Percentiles rank a stretch among this genome's conserved stretches.
Evolutionary conservation across 352 stramenopile genomes (phyloP).

Genomic region (Phytophthora cajani): DNA sequence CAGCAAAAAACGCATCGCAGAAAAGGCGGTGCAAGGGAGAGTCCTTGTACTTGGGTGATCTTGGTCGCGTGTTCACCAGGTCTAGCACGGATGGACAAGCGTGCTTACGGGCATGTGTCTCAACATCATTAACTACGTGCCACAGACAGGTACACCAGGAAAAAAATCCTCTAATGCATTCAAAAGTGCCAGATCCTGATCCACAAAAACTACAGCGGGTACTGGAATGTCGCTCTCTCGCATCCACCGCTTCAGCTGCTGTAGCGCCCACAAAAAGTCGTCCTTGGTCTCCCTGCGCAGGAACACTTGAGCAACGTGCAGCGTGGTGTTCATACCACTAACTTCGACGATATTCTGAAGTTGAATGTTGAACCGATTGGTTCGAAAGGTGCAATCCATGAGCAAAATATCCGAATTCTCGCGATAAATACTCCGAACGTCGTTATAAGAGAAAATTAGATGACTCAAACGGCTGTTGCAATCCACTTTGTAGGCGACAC

Average conservation of each 20-base stretch:
- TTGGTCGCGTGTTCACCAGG: not conserved
- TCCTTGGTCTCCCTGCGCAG: not conserved
- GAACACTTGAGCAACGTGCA: not conserved
- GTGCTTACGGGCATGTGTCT: not conserved
- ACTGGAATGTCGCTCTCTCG: not conserved
- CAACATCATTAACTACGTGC: not conserved
- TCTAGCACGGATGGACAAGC: not conserved
- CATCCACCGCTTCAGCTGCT: not conserved
- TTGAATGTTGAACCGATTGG: not conserved
- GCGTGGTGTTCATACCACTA: not conserved
- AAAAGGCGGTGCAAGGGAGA: not conserved
- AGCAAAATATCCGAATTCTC: not conserved
- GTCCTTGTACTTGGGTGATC: not conserved
- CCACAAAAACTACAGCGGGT: not conserved
- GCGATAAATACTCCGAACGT: not conserved
- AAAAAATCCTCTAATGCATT: not conserved
- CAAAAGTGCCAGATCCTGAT: not conserved
- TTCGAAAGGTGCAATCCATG: not conserved
- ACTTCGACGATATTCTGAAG: not conserved
- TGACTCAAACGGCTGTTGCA: not conserved
- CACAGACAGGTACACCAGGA: not conserved
- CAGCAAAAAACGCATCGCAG: too few relatives aligned
- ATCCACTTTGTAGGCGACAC: not conserved
- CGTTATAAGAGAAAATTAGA: not conserved
- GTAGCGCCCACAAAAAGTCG: not conserved